Conservation (phyloP, 129 eudicot genomes). For the Ambrosia artemisiifolia region DNA sequence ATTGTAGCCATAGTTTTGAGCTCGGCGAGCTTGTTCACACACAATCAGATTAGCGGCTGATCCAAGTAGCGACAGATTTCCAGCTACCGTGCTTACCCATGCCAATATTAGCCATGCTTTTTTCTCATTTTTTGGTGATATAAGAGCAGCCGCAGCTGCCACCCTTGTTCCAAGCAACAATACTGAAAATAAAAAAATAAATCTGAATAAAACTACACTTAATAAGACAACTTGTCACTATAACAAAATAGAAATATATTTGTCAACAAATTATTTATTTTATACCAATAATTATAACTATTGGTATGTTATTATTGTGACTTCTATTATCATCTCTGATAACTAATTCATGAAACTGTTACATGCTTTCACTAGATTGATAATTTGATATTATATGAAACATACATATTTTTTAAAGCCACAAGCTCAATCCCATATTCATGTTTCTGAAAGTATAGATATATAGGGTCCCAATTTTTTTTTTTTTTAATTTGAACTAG, state of each 20-base stretch:
- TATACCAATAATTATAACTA: not conserved
- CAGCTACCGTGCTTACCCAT: slow-evolving; percentile 35
- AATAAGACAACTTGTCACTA: not conserved
- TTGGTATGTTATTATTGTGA: too few relatives aligned
- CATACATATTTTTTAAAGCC: too few relatives aligned
- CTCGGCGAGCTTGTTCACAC: slow-evolving; percentile 91
- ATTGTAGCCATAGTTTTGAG: slow-evolving; percentile 63
- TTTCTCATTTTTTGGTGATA: not conserved
- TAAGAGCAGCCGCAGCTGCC: slow-evolving; percentile 75
- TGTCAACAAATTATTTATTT: not conserved
- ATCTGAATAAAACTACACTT: not conserved
- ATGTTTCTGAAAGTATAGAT: too few relatives aligned
- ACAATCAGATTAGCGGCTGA: slow-evolving; percentile 94
- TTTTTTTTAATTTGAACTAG: too few relatives aligned
- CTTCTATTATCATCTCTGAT: too few relatives aligned
- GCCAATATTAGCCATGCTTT: not conserved
- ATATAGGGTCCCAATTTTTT: too few relatives aligned
- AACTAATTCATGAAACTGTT: not conserved
- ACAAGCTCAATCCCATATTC: too few relatives aligned
- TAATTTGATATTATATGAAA: too few relatives aligned
- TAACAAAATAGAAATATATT: not conserved
- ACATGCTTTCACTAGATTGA: not conserved
- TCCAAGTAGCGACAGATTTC: slow-evolving; percentile 77
- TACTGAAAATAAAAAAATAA: slow-evolving; percentile 34
- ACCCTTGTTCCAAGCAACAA: slow-evolving; percentile 73